Percentiles rank a stretch among this genome's conserved stretches.
Conservation (phyloP, 2,329 filamentous ascomycete genomes). For the Meredithiella fracta region DNA sequence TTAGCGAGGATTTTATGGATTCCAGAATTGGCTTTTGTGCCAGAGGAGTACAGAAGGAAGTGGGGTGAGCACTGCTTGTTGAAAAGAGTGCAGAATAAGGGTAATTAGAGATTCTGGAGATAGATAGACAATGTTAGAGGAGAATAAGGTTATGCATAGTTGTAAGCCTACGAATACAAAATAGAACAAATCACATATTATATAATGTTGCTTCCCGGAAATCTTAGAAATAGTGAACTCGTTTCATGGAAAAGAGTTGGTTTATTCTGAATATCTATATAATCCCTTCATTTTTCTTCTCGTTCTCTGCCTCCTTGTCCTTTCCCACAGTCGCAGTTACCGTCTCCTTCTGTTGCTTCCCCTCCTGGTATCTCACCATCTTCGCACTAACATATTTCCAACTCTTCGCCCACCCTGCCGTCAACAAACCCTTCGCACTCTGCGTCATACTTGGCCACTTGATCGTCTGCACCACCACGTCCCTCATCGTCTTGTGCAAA, state of each 20-base stretch:
- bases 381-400: slow-evolving; percentile 74
- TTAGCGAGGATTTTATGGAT: slow-evolving; percentile 69
- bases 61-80: slow-evolving; percentile 87
- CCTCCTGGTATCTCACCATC: slow-evolving; percentile 44
- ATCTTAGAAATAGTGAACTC: no score
- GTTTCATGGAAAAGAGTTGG: no score
- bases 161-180: no score
- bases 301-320: not conserved
- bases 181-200: no score
- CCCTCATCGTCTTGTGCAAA: slow-evolving; percentile 53
- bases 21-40: slow-evolving; percentile 53
- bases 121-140: no score
- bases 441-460: slow-evolving; percentile 84
- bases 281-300: not conserved
- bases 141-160: no score
- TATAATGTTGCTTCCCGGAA: no score
- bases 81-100: slow-evolving; percentile 31
- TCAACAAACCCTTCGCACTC: slow-evolving; percentile 68
- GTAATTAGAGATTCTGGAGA: not conserved
- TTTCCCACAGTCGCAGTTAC: not conserved
- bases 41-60: slow-evolving; percentile 50
- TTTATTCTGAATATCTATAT: not conserved
- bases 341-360: slow-evolving; percentile 19
- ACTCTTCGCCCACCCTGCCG: slow-evolving; percentile 53
- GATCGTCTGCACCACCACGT: slow-evolving; percentile 73